phyloP scores from a whole-genome alignment of 2,329 filamentous ascomycete genomes.

The Claviceps maximensis region DNA sequence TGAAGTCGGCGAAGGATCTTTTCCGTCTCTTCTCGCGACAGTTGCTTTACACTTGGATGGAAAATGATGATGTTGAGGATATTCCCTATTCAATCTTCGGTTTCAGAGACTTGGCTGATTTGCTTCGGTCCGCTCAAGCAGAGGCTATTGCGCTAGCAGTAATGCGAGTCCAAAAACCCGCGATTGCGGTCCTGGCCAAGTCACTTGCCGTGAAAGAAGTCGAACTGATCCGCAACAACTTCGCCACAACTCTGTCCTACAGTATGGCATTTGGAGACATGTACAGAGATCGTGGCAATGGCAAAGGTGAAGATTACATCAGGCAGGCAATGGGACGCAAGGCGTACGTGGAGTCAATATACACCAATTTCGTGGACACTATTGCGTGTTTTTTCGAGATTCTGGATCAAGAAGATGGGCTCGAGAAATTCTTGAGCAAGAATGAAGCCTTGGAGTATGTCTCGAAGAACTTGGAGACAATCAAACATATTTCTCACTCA shows the following conservation, averaged over 20 bases:
- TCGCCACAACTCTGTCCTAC: conserved; percentile 72
- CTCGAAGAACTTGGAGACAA: conserved; percentile 50
- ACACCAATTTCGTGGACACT: conserved; percentile 61
- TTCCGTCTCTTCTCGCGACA: conserved; percentile 82
- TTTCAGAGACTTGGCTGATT: conserved; percentile 53
- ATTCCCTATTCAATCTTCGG: conserved; percentile 82
- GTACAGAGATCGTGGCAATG: conserved; percentile 19
- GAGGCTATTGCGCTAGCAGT: conserved; percentile 71
- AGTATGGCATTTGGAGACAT: conserved; percentile 50
- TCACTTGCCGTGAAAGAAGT: conserved; percentile 39
- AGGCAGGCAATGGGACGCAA: conserved; percentile 57
- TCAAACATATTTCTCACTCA: conserved; percentile 57
- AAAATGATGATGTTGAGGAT: conserved; percentile 47
- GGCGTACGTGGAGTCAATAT: conserved; percentile 47
- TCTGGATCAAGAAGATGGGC: conserved; percentile 62
- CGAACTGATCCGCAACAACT: conserved; percentile 52
- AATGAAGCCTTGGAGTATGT: conserved; percentile 46
- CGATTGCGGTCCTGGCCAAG: conserved; percentile 45
- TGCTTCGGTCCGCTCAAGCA: conserved; percentile 57
- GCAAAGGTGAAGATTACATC: conserved; percentile 51
- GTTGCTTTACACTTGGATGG: conserved; percentile 81
- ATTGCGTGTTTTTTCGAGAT: conserved; percentile 63
- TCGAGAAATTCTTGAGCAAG: conserved; percentile 54
- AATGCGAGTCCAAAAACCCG: conserved; percentile 62
- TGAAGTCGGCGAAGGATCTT: conserved; percentile 54